Conservation (phyloP, 345 rosid genomes). For the Aquilaria yunnanensis region DNA sequence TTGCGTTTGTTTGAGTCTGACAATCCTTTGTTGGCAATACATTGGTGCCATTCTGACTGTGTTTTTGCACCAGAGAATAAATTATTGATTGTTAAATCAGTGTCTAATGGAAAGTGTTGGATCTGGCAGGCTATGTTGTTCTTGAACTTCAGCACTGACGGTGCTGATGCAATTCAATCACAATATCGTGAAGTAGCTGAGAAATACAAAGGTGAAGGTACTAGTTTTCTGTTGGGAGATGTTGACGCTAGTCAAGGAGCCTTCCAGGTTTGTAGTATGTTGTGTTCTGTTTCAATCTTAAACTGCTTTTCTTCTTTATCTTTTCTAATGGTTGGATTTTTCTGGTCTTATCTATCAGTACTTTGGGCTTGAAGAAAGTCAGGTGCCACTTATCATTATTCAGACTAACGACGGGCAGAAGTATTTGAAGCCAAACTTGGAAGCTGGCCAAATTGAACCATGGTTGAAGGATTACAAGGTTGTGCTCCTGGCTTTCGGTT, state of each 20-base stretch:
- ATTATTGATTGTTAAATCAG: no score
- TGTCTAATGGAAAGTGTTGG: background rate
- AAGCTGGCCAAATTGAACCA: constrained; percentile 58
- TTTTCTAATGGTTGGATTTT: background rate
- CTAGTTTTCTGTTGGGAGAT: constrained; percentile 83
- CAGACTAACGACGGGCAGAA: constrained; percentile 68
- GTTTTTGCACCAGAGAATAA: no score
- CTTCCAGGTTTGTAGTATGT: constrained; percentile 48
- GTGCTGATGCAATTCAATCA: constrained; percentile 52
- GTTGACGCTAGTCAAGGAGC: constrained; percentile 82
- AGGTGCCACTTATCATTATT: constrained; percentile 71
- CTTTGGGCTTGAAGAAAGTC: constrained; percentile 81
- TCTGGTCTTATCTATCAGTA: constrained; percentile 48
- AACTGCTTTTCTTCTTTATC: background rate
- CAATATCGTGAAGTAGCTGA: constrained; percentile 70
- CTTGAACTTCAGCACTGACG: constrained; percentile 50
- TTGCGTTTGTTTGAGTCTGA: no score
- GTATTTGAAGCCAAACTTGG: constrained; percentile 66
- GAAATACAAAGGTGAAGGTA: constrained; percentile 60
- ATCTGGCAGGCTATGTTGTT: constrained; percentile 77
- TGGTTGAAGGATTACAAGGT: constrained; percentile 93
- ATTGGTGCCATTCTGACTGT: no score
- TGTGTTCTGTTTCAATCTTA: constrained; percentile 2
- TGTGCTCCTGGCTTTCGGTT: constrained; percentile 10
- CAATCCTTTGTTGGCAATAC: no score